These are phyloP conservation scores for Ananas comosus DNA, from an alignment of 176 grass and related monocot species.

Conservation along the genomic window DNA sequence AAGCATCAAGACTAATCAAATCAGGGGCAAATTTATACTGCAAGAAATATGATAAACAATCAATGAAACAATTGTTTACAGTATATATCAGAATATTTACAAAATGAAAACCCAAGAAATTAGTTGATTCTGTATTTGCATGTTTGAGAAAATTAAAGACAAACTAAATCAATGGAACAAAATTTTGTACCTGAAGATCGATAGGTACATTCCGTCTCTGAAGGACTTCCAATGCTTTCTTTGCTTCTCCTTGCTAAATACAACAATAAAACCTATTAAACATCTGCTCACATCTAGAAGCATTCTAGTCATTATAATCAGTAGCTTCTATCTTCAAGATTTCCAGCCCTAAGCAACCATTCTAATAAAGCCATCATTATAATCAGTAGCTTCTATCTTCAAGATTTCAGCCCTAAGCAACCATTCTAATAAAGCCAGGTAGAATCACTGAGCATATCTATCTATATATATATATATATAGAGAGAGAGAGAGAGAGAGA, in stretches of 20 bases:
- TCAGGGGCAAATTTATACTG: constrained; percentile 99
- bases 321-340: too few relatives aligned
- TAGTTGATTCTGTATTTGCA: background rate
- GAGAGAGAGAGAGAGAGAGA: too few relatives aligned
- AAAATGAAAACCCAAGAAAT: background rate
- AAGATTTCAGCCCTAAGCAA: too few relatives aligned
- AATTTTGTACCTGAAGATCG: constrained; percentile 68
- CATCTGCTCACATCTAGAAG: too few relatives aligned
- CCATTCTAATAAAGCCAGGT: too few relatives aligned
- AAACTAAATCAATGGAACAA: constrained; percentile 6
- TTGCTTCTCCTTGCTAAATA: constrained; percentile 93
- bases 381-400: too few relatives aligned
- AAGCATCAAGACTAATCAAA: constrained; percentile 93
- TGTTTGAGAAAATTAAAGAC: background rate
- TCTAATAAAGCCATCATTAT: too few relatives aligned
- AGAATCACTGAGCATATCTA: too few relatives aligned
- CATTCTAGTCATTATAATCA: too few relatives aligned
- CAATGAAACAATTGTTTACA: background rate
- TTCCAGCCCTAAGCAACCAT: too few relatives aligned
- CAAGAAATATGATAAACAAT: constrained; percentile 22
- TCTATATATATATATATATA: too few relatives aligned
- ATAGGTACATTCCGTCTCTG: constrained; percentile 72
- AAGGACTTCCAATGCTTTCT: constrained; percentile 88
- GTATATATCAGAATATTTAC: background rate
- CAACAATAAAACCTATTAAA: background rate